phyloP scores from a whole-genome alignment of 148 eudicot species.

The Rhododendron kiyosumense region DNA sequence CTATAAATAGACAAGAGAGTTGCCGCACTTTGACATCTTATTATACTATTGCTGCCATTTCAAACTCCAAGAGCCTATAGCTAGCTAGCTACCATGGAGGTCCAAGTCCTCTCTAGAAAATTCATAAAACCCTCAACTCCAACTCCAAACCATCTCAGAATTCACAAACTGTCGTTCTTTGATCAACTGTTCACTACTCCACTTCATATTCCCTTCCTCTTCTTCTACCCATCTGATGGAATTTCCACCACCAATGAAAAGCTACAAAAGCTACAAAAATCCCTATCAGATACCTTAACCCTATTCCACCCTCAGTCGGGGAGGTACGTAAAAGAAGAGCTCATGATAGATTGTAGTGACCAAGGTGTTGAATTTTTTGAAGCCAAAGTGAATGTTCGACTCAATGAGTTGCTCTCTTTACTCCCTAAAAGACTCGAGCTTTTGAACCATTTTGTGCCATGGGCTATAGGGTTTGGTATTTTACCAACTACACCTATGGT shows the following conservation, averaged over 20 bases:
- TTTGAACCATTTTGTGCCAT: background rate
- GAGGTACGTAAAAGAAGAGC: background rate
- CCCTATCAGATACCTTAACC: background rate
- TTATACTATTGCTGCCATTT: no score
- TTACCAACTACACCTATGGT: background rate
- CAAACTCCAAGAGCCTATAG: no score
- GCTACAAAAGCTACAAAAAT: background rate
- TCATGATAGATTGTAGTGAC: background rate
- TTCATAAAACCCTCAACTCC: no score
- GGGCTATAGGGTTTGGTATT: background rate
- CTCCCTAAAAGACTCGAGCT: background rate
- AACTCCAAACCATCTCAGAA: background rate
- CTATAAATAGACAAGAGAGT: no score
- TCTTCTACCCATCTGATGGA: background rate
- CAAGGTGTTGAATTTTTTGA: background rate
- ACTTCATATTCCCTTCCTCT: background rate
- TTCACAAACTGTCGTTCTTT: background rate
- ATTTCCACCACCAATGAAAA: background rate
- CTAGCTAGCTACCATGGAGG: no score
- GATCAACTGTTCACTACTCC: constrained; percentile 3
- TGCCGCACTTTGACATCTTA: no score
- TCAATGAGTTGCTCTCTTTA: background rate
- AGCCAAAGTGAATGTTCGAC: background rate
- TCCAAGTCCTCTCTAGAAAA: no score
- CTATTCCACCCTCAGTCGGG: background rate